Conservation (phyloP, 192 early-diverging fungal species). For the Backusella australiensis region DNA sequence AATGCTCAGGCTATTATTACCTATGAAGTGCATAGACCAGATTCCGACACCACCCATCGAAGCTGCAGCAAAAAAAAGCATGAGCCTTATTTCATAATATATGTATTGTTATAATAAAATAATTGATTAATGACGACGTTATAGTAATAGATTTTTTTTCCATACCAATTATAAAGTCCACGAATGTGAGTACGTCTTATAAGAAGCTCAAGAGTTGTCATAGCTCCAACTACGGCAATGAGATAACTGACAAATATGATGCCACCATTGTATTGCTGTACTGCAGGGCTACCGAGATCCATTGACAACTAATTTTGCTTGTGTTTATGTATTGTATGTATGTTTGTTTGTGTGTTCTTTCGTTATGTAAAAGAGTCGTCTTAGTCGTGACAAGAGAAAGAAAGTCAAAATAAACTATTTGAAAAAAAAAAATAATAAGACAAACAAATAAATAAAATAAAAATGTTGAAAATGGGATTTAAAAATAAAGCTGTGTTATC, state of each 20-base stretch:
- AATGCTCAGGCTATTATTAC: slow-evolving; percentile 31
- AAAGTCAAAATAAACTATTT: neutral
- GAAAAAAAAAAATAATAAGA: neutral
- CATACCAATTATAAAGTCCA: slow-evolving; percentile 34
- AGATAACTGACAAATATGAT: slow-evolving; percentile 34
- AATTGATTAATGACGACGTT: neutral
- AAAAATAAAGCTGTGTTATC: neutral
- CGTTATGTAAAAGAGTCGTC: neutral
- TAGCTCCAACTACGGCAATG: slow-evolving; percentile 34
- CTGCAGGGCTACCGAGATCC: slow-evolving; percentile 1
- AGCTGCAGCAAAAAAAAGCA: slow-evolving; percentile 31
- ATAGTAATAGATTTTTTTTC: neutral
- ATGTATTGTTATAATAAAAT: neutral
- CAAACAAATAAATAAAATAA: neutral
- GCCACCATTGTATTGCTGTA: slow-evolving; percentile 26
- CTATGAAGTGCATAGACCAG: slow-evolving; percentile 46
- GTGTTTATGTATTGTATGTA: neutral
- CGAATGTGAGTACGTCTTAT: slow-evolving; percentile 33
- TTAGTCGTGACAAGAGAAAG: neutral
- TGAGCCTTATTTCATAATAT: slow-evolving; percentile 15
- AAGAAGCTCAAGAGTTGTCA: slow-evolving; percentile 40
- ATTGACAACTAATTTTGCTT: neutral
- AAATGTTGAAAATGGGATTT: neutral
- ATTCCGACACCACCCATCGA: slow-evolving; percentile 41
- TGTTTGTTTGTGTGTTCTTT: neutral